Conservation (phyloP, 306 rosid species). For the Herpetospermum pedunculosum region DNA sequence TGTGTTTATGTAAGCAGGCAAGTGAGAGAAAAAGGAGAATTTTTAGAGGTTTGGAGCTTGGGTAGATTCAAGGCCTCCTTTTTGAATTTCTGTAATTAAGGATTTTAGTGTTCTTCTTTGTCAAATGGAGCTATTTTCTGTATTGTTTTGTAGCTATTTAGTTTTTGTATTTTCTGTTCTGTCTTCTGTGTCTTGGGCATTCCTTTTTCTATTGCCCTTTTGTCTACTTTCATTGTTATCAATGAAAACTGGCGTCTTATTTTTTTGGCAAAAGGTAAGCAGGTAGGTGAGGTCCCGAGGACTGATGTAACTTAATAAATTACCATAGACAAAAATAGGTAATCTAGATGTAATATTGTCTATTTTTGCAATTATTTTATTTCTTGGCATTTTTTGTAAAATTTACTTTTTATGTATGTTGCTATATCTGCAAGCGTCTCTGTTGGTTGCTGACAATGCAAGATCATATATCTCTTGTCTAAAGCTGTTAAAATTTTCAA, state of each 20-base stretch:
- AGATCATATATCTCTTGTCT: neutral
- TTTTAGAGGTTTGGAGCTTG: neutral
- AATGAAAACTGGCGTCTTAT: neutral
- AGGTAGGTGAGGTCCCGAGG: neutral
- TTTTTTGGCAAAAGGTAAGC: neutral
- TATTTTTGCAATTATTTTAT: neutral
- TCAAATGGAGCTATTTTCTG: neutral
- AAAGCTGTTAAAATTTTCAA: slow-evolving; percentile 11
- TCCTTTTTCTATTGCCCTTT: neutral
- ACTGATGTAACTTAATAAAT: too few relatives aligned
- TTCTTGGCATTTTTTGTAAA: neutral
- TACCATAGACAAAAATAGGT: too few relatives aligned
- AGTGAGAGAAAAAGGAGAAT: neutral
- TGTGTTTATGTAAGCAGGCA: neutral
- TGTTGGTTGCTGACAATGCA: neutral
- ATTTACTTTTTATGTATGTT: neutral
- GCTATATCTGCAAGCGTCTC: neutral
- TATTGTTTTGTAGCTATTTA: neutral
- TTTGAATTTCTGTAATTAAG: neutral
- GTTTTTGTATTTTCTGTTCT: neutral
- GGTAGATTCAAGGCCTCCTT: neutral
- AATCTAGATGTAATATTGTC: too few relatives aligned
- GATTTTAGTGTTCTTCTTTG: neutral
- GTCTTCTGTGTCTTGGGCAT: neutral
- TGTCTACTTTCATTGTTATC: neutral